phyloP scores from a whole-genome alignment of 2,329 filamentous ascomycete genomes.

The Colletotrichum cereale region DNA sequence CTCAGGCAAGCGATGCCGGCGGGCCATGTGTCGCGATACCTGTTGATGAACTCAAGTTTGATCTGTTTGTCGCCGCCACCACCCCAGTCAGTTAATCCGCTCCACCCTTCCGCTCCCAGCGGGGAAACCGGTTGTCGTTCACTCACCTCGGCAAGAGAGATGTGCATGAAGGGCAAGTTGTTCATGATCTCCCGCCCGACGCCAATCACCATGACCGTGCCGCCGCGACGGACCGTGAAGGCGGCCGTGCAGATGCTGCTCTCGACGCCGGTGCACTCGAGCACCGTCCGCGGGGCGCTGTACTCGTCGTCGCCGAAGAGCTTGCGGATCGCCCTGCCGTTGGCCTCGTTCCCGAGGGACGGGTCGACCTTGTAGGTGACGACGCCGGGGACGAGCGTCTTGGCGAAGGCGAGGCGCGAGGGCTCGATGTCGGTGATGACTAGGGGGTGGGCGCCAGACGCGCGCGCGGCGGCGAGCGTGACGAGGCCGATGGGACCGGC shows the following conservation, averaged over 20 bases:
- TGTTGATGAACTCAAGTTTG: constrained; percentile 77
- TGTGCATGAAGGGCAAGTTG: constrained; percentile 75
- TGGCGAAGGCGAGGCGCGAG: constrained; percentile 67
- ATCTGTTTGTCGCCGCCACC: constrained; percentile 58
- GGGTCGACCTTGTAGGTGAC: constrained; percentile 66
- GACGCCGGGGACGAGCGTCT: constrained; percentile 66
- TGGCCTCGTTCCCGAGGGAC: constrained; percentile 59
- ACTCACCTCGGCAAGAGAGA: constrained; percentile 69
- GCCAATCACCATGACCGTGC: constrained; percentile 73
- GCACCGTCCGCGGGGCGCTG: constrained; percentile 66
- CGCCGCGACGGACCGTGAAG: constrained; percentile 68
- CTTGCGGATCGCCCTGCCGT: constrained; percentile 64
- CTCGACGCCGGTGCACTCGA: constrained; percentile 77
- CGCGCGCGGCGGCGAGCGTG: constrained; percentile 67
- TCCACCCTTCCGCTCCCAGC: not conserved
- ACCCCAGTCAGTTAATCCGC: not conserved
- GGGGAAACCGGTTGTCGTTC: fast-evolving
- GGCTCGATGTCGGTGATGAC: constrained; percentile 74
- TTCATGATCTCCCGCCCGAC: constrained; percentile 73
- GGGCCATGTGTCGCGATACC: constrained; percentile 78
- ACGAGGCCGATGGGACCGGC: constrained; percentile 75
- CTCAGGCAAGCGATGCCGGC: constrained; percentile 71
- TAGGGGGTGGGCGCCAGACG: constrained; percentile 72
- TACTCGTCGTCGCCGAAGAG: constrained; percentile 69
- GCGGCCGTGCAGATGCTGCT: constrained; percentile 71